These are phyloP conservation scores for Thymus mandschuricus DNA, from an alignment of 257 asterid species.

Conservation along the genomic window DNA sequence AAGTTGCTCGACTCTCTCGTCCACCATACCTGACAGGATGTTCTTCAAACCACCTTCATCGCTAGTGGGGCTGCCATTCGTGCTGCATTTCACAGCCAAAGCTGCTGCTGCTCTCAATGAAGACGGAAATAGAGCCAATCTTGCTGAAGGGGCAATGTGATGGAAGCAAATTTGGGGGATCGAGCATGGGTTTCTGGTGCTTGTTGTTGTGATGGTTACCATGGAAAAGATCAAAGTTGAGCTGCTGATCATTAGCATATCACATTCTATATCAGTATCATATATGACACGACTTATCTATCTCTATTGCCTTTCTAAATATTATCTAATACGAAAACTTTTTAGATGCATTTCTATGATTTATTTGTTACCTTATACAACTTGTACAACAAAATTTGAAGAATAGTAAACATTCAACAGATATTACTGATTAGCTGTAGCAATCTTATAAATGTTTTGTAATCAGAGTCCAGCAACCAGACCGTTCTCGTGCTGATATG, in stretches of 20 bases:
- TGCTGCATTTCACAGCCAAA: slow-evolving; percentile 55
- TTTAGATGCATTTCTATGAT: neutral
- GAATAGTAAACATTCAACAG: neutral
- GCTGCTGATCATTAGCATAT: neutral
- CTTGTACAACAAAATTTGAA: neutral
- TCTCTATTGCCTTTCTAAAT: neutral
- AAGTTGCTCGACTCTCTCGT: slow-evolving; percentile 67
- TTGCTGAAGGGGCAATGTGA: slow-evolving; percentile 24
- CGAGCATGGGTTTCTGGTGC: slow-evolving; percentile 39
- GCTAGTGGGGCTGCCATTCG: slow-evolving; percentile 39
- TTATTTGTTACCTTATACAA: neutral
- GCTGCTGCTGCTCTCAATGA: slow-evolving; percentile 18
- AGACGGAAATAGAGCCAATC: slow-evolving; percentile 22
- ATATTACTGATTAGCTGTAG: neutral
- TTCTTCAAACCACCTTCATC: slow-evolving; percentile 53
- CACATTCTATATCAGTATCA: neutral
- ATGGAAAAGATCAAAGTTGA: slow-evolving; percentile 23
- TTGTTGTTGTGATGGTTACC: slow-evolving; percentile 41
- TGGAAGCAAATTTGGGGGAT: slow-evolving; percentile 31
- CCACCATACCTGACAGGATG: slow-evolving; percentile 68
- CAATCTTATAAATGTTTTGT: neutral
- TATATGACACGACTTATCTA: neutral
- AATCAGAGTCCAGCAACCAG: neutral
- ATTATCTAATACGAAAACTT: neutral
- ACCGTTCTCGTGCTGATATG: too few relatives aligned